Base-by-base conservation (phyloP, 2,329 filamentous ascomycete genomes). In the Cucurbitaria berberidis region DNA sequence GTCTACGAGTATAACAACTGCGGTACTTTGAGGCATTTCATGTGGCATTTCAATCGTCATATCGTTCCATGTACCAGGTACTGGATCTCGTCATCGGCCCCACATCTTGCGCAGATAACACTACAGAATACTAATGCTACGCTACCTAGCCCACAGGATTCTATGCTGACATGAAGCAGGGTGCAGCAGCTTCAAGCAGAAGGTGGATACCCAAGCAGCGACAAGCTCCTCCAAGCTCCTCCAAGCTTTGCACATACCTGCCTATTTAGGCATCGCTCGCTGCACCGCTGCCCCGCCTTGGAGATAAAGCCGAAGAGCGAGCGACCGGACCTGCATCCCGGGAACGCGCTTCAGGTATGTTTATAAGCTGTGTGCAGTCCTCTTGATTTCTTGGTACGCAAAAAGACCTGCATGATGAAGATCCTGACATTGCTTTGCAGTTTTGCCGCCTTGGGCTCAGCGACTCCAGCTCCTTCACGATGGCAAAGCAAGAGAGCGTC, bases 141-240 rank as follows among this genome's bases (percentile, higher is more conserved):
- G 30, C 30, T 16, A 34, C 13, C 13, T 13, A 34, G n/a, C 13
- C 15, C 16, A 34, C 30, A 34, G 13, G 30, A 34, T 15, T 8
- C 30, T n/a, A 16, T 5, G n/a, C 30, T 34, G 30, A 34, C 30
- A 18, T 24, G 38, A 34, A 34, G 18, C 22, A 29, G 24, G n/a
- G 34, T 3, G 19, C 5, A 6, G 15, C 29, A 16, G 11, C 30
- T 38, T 15, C 36, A 41, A 36, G 34, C 19, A 42, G 27, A 47
- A 55, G 39, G 34, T 40, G 13, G 32, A 10, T 43, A 40, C 36
- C 4, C 51, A 62, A 58, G 56, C 54, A 34, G 39, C 21, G 46
- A 59, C 50, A 64, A 62, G 60, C 59, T 48, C 55, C 44, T 26
- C 51, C 53, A 57, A 62, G 56, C 53, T 53, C 44, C 30, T 38